Conservation (phyloP, 306 rosid species). For the Ceratonia siliqua region DNA sequence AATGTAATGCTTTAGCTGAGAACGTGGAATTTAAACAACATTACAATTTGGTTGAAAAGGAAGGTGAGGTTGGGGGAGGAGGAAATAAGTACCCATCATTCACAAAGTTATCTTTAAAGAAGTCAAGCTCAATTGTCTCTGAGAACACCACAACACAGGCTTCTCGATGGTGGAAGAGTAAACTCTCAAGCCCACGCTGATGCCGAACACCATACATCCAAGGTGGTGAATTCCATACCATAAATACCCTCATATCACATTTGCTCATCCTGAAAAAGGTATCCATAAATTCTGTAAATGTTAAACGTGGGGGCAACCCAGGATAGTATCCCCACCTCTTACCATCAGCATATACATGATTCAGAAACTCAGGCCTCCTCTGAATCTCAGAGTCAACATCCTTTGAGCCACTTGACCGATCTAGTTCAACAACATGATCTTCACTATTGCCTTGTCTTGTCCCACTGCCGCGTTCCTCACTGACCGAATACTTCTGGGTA, state of each 20-base stretch:
- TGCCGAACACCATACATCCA: constrained; percentile 84
- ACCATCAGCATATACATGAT: constrained; percentile 76
- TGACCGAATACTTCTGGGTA: neutral
- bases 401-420: neutral
- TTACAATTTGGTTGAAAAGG: constrained; percentile 5
- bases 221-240: constrained; percentile 98
- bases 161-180: constrained; percentile 64
- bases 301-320: constrained; percentile 54
- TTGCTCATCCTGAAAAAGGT: constrained; percentile 63
- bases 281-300: constrained; percentile 69
- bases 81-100: constrained; percentile 64
- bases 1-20: constrained; percentile 19
- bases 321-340: constrained; percentile 92
- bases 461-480: constrained; percentile 29
- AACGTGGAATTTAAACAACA: constrained; percentile 10
- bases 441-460: constrained; percentile 13
- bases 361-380: constrained; percentile 35
- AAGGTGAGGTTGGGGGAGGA: neutral
- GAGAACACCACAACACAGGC: constrained; percentile 93
- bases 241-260: constrained; percentile 68
- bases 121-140: constrained; percentile 93
- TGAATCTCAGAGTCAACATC: neutral
- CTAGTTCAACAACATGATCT: constrained; percentile 1
- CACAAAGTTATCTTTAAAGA: constrained; percentile 69
- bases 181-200: constrained; percentile 91